phyloP scores from a whole-genome alignment of 768 basidiomycete genomes.

The Mycena filopes region DNA sequence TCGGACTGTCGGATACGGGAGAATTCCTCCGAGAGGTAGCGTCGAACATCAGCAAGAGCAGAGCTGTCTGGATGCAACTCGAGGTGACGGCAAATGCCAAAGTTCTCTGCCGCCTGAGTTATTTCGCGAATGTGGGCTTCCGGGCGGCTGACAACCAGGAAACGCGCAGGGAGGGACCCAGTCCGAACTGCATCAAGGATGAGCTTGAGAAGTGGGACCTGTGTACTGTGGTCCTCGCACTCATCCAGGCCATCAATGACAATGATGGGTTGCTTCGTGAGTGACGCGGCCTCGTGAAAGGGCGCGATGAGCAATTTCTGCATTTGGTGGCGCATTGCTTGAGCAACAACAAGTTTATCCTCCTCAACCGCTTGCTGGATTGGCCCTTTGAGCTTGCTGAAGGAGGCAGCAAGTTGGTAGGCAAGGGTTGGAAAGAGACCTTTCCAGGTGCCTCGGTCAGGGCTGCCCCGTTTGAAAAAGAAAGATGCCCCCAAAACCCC shows the following conservation, averaged over 20 bases:
- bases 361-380: constrained; percentile 27
- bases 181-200: background rate
- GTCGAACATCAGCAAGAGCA: background rate
- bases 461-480: constrained; percentile 44
- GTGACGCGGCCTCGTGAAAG: background rate
- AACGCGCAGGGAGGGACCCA: background rate
- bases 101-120: no score
- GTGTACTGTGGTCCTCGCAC: background rate
- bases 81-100: background rate
- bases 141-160: constrained; percentile 8
- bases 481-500: constrained; percentile 42
- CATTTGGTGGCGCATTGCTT: no score
- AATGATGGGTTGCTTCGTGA: background rate
- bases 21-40: background rate
- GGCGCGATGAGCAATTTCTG: constrained; percentile 30
- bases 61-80: background rate
- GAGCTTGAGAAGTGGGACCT: constrained; percentile 1
- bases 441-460: constrained; percentile 36
- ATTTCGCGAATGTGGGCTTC: constrained; percentile 3
- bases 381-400: constrained; percentile 4
- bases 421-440: constrained; percentile 43
- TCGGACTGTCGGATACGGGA: background rate
- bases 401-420: constrained; percentile 35
- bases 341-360: constrained; percentile 28
- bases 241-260: no score